phyloP scores from a whole-genome alignment of 768 basidiomycete genomes.

The Jaapia argillacea region DNA sequence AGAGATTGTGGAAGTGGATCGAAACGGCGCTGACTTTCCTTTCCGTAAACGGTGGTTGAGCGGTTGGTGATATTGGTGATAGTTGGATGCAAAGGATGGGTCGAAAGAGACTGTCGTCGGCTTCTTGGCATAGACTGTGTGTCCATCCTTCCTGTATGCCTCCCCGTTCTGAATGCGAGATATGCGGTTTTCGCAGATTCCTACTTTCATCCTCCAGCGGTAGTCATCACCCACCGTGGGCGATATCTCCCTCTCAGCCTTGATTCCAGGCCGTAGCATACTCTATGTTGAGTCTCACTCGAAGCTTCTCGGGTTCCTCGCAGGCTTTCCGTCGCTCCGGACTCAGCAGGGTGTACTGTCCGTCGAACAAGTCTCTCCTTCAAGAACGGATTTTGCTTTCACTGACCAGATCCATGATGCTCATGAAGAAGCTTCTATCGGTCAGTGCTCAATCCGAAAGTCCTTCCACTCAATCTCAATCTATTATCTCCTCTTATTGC shows the following conservation, averaged over 20 bases:
- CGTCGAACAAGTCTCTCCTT: conserved; percentile 28
- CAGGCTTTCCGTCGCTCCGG: conserved; percentile 20
- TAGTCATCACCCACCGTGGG: conserved; percentile 37
- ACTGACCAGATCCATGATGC: conserved; percentile 31
- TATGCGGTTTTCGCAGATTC: conserved; percentile 31
- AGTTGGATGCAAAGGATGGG: conserved; percentile 65
- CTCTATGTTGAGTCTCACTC: conserved; percentile 45
- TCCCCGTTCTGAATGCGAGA: not conserved
- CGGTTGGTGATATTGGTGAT: conserved; percentile 47
- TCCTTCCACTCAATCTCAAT: conserved; percentile 23
- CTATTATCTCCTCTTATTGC: conserved; percentile 45
- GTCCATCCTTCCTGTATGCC: conserved; percentile 9
- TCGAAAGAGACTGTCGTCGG: conserved; percentile 66
- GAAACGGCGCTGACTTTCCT: conserved; percentile 58
- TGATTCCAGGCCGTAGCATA: conserved; percentile 42
- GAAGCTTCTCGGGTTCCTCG: conserved; percentile 47
- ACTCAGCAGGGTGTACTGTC: conserved; percentile 10
- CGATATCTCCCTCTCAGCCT: conserved; percentile 37
- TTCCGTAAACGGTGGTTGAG: conserved; percentile 38
- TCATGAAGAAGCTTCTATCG: conserved; percentile 26
- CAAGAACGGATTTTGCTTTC: conserved; percentile 34
- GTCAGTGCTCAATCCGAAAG: conserved; percentile 42
- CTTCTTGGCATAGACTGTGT: conserved; percentile 56
- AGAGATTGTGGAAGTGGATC: conserved; percentile 59
- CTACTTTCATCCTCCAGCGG: conserved; percentile 47